Percentiles rank a stretch among this genome's conserved stretches.
These are phyloP conservation scores for Tolypocladium amazonense DNA, from an alignment of 2,329 filamentous ascomycete species.

Conservation along the genomic window DNA sequence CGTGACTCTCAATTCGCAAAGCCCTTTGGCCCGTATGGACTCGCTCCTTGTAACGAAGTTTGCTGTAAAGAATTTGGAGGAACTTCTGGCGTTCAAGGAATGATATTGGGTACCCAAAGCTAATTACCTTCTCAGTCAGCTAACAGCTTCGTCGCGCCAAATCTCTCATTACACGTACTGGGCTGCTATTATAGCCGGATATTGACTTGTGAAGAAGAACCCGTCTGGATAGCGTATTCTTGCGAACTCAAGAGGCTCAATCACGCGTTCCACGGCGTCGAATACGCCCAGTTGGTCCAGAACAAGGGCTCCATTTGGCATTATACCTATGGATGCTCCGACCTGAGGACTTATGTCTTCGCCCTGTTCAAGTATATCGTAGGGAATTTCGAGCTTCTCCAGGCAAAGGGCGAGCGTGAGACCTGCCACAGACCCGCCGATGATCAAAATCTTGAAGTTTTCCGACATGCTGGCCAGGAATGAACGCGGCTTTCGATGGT, in stretches of 20 bases:
- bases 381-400: constrained; percentile 33
- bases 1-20: constrained; percentile 2
- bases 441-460: constrained; percentile 21
- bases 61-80: constrained; percentile 20
- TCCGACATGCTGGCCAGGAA: neutral
- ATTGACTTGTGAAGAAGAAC: constrained; percentile 4
- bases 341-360: constrained; percentile 29
- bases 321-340: constrained; percentile 36
- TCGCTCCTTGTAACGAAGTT: constrained; percentile 16
- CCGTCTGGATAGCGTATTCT: constrained; percentile 4
- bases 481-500: neutral
- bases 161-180: neutral
- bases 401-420: constrained; percentile 21
- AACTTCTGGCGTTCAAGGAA: constrained; percentile 25
- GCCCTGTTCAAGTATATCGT: constrained; percentile 34
- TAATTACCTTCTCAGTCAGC: neutral
- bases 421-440: constrained; percentile 36
- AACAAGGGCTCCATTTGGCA: constrained; percentile 31
- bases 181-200: constrained; percentile 2
- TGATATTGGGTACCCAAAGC: constrained; percentile 16
- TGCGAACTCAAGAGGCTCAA: constrained; percentile 4
- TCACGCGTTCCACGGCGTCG: constrained; percentile 6
- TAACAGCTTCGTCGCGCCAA: neutral
- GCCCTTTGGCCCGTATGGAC: constrained; percentile 10
- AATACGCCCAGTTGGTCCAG: constrained; percentile 34